phyloP scores from a whole-genome alignment of 345 rosid species.

The Ceriops tagal region DNA sequence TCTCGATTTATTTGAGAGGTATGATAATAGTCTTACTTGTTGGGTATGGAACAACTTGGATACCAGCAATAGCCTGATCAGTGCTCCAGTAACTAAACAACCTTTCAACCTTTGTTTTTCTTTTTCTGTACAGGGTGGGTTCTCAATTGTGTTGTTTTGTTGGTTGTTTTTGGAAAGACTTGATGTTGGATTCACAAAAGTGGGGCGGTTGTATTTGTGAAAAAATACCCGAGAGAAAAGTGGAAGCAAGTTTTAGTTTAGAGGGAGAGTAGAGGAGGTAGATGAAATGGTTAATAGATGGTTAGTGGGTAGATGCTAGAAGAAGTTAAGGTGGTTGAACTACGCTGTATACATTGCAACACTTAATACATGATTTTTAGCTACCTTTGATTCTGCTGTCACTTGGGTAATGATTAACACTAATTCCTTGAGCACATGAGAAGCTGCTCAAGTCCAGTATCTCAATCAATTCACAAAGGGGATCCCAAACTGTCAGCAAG shows the following conservation, averaged over 20 bases:
- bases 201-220: constrained; percentile 6
- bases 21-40: not conserved
- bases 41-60: not conserved
- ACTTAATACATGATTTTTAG: constrained; percentile 34
- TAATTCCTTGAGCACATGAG: no score
- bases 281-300: constrained; percentile 9
- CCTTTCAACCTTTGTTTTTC: not conserved
- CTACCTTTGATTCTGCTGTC: constrained; percentile 2
- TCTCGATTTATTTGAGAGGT: not conserved
- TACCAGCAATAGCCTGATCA: no score
- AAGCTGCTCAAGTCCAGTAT: no score
- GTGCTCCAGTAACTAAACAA: not conserved
- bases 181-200: constrained; percentile 1
- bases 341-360: constrained; percentile 43
- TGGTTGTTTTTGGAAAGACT: constrained; percentile 1
- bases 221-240: not conserved
- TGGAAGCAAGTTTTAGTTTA: constrained; percentile 17
- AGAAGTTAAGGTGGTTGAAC: constrained; percentile 23
- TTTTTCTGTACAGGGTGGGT: constrained; percentile 21
- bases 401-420: no score
- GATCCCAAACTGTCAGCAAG: not conserved
- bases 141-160: constrained; percentile 20
- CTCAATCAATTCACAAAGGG: not conserved
- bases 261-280: constrained; percentile 20
- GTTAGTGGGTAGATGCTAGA: constrained; percentile 17